A percentile compares a stretch with the other conserved stretches of the same genome.
Evolutionary conservation across 2,329 filamentous ascomycete genomes (phyloP).

Genomic region (Curvularia hawaiiensis): DNA sequence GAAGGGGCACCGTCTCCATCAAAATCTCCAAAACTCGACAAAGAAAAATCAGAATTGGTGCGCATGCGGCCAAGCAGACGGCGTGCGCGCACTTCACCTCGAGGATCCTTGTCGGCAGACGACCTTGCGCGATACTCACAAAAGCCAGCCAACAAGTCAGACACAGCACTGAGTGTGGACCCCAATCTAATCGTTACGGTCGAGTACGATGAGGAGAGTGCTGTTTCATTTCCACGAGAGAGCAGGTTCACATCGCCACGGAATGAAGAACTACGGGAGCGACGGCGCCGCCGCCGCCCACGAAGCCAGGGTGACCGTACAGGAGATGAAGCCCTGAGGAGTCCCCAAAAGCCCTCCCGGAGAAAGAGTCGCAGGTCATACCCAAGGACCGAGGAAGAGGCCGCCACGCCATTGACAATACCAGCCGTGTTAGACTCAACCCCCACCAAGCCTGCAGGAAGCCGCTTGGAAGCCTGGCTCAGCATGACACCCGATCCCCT

Average conservation of each 20-base stretch:
- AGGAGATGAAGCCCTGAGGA: constrained; percentile 31
- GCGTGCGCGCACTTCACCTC: constrained; percentile 38
- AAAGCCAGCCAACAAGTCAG: constrained; percentile 28
- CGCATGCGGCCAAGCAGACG: constrained; percentile 37
- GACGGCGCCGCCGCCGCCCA: constrained; percentile 35
- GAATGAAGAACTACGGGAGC: constrained; percentile 36
- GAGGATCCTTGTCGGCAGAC: constrained; percentile 40
- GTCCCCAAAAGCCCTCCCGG: constrained; percentile 24
- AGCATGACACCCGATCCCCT: constrained; percentile 62
- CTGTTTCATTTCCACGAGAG: constrained; percentile 18
- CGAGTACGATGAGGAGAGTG: constrained; percentile 35
- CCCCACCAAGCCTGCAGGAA: constrained; percentile 52
- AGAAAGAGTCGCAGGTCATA: constrained; percentile 34
- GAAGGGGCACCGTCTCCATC: constrained; percentile 25
- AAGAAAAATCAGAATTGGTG: constrained; percentile 32
- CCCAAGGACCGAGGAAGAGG: constrained; percentile 31
- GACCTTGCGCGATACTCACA: constrained; percentile 26
- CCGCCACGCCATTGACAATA: constrained; percentile 23
- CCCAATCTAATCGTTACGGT: constrained; percentile 33
- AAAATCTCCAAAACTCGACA: constrained; percentile 27
- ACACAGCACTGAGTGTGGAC: constrained; percentile 32
- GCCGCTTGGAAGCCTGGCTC: constrained; percentile 67
- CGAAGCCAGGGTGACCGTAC: constrained; percentile 33
- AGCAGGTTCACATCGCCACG: constrained; percentile 18
- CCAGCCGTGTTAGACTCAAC: constrained; percentile 39